phyloP scores from a whole-genome alignment of 2,329 filamentous ascomycete genomes.

The Paramyrothecium sp. region DNA sequence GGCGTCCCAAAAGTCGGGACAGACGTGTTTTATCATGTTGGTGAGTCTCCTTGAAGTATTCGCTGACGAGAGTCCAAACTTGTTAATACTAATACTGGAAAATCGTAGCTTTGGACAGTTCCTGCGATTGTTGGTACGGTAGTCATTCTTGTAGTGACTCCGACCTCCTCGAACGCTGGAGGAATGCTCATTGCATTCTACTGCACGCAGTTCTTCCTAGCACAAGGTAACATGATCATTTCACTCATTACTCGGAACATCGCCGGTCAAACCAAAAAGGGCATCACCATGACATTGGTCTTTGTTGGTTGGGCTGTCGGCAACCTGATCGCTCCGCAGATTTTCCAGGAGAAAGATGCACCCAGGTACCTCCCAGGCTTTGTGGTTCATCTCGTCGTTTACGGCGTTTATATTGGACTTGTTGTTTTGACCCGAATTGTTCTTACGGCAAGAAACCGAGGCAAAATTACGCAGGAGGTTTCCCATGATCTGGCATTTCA shows the following conservation, averaged over 20 bases:
- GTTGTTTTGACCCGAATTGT: slow-evolving; percentile 4
- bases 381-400: slow-evolving; percentile 4
- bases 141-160: slow-evolving; percentile 34
- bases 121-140: slow-evolving; percentile 37
- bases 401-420: slow-evolving; percentile 4
- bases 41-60: background rate
- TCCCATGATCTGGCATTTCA: slow-evolving; percentile 7
- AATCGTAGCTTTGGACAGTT: background rate
- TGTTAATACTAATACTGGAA: background rate
- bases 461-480: slow-evolving; percentile 4
- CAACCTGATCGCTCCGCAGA: slow-evolving; percentile 39
- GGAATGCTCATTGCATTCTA: slow-evolving; percentile 39
- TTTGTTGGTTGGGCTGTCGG: slow-evolving; percentile 40
- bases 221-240: slow-evolving; percentile 38
- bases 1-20: slow-evolving; percentile 11
- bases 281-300: slow-evolving; percentile 35
- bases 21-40: slow-evolving; percentile 10
- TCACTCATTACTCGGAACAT: slow-evolving; percentile 39
- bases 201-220: slow-evolving; percentile 42
- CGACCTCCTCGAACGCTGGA: slow-evolving; percentile 24
- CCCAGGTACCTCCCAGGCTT: slow-evolving; percentile 7
- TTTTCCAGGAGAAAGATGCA: slow-evolving; percentile 26
- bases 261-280: slow-evolving; percentile 42
- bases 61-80: no score
- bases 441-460: slow-evolving; percentile 4